phyloP scores from a whole-genome alignment of 768 basidiomycete species.

The Phanerochaete sordida region DNA sequence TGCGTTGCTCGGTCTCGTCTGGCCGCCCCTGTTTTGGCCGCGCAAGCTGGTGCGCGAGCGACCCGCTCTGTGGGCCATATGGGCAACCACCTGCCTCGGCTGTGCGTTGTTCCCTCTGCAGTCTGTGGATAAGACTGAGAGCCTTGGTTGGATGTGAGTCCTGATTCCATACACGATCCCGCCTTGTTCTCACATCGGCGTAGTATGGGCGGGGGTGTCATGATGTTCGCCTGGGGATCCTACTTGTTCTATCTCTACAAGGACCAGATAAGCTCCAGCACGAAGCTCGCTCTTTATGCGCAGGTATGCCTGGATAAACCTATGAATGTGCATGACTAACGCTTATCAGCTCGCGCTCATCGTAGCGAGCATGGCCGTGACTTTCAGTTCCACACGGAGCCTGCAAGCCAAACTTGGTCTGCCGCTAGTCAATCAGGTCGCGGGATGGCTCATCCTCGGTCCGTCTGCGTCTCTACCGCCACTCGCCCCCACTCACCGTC shows the following conservation, averaged over 20 bases:
- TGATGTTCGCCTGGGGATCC: neutral
- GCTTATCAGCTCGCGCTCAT: constrained; percentile 41
- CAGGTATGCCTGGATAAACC: neutral
- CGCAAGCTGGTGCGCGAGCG: constrained; percentile 25
- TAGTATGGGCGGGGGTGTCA: neutral
- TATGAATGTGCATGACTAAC: neutral
- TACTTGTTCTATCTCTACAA: neutral
- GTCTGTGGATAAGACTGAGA: constrained; percentile 70
- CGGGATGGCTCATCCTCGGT: constrained; percentile 69
- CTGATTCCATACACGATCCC: no score
- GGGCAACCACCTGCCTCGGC: constrained; percentile 49
- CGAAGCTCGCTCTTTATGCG: neutral
- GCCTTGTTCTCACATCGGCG: neutral
- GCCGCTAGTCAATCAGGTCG: constrained; percentile 52
- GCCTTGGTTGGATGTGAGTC: constrained; percentile 54
- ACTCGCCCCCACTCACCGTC: neutral
- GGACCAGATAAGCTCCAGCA: neutral
- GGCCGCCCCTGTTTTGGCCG: constrained; percentile 61
- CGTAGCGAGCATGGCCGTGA: constrained; percentile 45
- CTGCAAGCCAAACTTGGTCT: constrained; percentile 67
- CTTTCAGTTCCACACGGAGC: constrained; percentile 52
- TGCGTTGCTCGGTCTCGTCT: constrained; percentile 52
- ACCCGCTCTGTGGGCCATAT: constrained; percentile 31
- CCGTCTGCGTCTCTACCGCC: constrained; percentile 16
- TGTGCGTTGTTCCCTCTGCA: constrained; percentile 69